phyloP scores from a whole-genome alignment of 129 eudicot genomes.

The Silybum marianum region DNA sequence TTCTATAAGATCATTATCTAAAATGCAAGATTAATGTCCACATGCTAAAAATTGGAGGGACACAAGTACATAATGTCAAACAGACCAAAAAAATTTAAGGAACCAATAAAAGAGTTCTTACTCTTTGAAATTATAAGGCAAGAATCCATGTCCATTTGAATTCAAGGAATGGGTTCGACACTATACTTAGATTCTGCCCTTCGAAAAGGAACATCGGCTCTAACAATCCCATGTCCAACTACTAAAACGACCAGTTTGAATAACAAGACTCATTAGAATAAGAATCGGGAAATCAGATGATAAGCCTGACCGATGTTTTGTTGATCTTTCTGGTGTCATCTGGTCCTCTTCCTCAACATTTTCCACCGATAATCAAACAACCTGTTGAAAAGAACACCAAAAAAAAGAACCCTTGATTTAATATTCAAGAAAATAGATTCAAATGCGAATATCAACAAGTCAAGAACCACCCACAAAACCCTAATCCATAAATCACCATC shows the following conservation, averaged over 20 bases:
- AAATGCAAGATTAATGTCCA: no score
- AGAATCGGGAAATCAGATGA: constrained; percentile 52
- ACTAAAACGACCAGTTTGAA: constrained; percentile 17
- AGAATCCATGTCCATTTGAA: no score
- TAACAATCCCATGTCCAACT: no score
- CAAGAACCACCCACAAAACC: constrained; percentile 15
- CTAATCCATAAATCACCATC: constrained; percentile 26
- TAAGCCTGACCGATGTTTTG: constrained; percentile 49
- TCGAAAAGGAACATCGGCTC: neutral
- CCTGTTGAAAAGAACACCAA: constrained; percentile 18
- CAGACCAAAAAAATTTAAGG: no score
- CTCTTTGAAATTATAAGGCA: no score
- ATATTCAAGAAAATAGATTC: neutral
- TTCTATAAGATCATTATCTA: no score
- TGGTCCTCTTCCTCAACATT: constrained; percentile 88
- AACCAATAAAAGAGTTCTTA: no score
- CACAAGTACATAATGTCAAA: no score
- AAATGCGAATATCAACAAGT: constrained; percentile 6
- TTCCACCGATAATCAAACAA: constrained; percentile 27
- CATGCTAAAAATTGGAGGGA: no score
- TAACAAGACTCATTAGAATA: constrained; percentile 31
- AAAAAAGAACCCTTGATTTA: constrained; percentile 9
- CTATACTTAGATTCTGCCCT: neutral
- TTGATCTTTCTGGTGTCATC: constrained; percentile 89
- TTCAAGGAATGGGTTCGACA: no score